A percentile compares a stretch with the other conserved stretches of the same genome.
phyloP scores from a whole-genome alignment of 768 basidiomycete genomes.

The Leucosporidium scottii region DNA sequence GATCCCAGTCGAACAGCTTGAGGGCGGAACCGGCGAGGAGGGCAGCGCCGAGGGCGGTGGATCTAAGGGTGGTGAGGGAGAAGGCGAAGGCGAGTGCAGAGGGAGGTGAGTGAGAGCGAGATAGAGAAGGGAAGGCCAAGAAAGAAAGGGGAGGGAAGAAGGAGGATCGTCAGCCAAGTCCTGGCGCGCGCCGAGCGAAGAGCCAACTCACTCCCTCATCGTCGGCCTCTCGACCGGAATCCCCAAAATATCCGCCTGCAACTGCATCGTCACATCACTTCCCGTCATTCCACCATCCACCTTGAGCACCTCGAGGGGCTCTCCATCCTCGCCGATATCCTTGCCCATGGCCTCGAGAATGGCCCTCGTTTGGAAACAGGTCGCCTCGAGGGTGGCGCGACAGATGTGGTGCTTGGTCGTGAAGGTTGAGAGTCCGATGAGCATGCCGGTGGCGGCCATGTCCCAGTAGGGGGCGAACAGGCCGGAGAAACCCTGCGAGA shows the following conservation, averaged over 20 bases:
- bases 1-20: slow-evolving; percentile 83
- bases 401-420: slow-evolving; percentile 78
- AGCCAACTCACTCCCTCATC: slow-evolving; percentile 78
- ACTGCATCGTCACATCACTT: slow-evolving; percentile 76
- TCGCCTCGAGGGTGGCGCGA: slow-evolving; percentile 90
- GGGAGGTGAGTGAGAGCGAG: background rate
- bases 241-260: slow-evolving; percentile 82
- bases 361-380: slow-evolving; percentile 89
- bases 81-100: background rate
- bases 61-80: slow-evolving; percentile 47
- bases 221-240: slow-evolving; percentile 85
- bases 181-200: no score
- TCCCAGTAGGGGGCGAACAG: slow-evolving; percentile 98
- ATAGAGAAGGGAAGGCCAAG: background rate
- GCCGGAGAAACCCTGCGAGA: slow-evolving; percentile 65
- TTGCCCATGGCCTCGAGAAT: slow-evolving; percentile 92
- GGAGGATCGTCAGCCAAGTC: background rate
- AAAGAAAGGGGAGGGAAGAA: background rate
- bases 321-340: slow-evolving; percentile 51
- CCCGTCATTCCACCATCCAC: slow-evolving; percentile 99
- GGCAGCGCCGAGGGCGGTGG: slow-evolving; percentile 91
- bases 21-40: slow-evolving; percentile 86
- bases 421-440: slow-evolving; percentile 81
- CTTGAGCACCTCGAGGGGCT: slow-evolving; percentile 70
- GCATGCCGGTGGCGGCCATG: slow-evolving; percentile 72